phyloP scores from a whole-genome alignment of 1,139 yeast genomes.

The Kluyveromyces marxianus region DNA sequence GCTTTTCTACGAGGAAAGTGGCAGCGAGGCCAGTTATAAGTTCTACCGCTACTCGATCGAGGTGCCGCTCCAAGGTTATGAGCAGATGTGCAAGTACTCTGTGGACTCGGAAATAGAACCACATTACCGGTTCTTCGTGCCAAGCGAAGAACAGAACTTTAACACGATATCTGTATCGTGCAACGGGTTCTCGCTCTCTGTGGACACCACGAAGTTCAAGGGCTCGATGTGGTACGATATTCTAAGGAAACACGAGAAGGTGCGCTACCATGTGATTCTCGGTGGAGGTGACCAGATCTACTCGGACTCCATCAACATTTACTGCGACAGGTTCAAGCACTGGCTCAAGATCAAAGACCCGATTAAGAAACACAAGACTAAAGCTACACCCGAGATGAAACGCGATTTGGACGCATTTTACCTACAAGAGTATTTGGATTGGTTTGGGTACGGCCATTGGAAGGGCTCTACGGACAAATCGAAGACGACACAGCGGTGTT shows the following conservation, averaged over 20 bases:
- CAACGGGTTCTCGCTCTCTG: slow-evolving; percentile 81
- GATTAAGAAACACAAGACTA: slow-evolving; percentile 36
- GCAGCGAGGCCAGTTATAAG: slow-evolving; percentile 38
- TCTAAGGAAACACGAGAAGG: slow-evolving; percentile 49
- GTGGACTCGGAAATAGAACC: slow-evolving; percentile 41
- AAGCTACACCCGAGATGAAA: slow-evolving; percentile 41
- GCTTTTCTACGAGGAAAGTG: slow-evolving; percentile 31
- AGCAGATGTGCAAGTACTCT: slow-evolving; percentile 55
- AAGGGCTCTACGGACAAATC: slow-evolving; percentile 51
- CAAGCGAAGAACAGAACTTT: slow-evolving; percentile 34
- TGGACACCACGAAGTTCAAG: slow-evolving; percentile 57
- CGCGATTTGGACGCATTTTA: slow-evolving; percentile 58
- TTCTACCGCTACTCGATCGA: slow-evolving; percentile 61
- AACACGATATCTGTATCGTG: slow-evolving; percentile 79
- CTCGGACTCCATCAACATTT: slow-evolving; percentile 68
- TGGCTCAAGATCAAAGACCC: slow-evolving; percentile 57
- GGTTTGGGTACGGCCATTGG: slow-evolving; percentile 93
- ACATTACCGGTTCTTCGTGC: slow-evolving; percentile 33
- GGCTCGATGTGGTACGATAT: slow-evolving; percentile 87
- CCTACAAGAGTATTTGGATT: slow-evolving; percentile 62
- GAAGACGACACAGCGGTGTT: slow-evolving; percentile 52
- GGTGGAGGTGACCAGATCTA: slow-evolving; percentile 98
- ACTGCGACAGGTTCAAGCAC: slow-evolving; percentile 44
- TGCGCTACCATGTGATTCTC: slow-evolving; percentile 84
- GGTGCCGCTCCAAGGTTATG: slow-evolving; percentile 39